Evolutionary conservation across 1,139 yeast genomes (phyloP).

Genomic region (Zygosaccharomyces sapae): DNA sequence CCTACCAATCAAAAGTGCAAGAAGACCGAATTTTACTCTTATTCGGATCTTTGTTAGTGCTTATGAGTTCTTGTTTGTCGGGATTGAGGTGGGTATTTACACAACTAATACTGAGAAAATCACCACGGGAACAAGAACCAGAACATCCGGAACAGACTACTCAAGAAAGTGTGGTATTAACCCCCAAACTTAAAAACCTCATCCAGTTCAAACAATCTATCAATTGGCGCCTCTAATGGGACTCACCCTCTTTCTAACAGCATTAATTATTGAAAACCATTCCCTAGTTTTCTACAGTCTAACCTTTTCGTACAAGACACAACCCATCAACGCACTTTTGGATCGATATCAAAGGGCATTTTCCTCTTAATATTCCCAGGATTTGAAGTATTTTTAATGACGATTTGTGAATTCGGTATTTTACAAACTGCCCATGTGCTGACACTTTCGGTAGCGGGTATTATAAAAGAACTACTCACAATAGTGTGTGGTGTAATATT

Average conservation of each 20-base stretch:
- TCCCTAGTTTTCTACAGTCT: slow-evolving; percentile 26
- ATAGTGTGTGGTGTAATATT: slow-evolving; percentile 65
- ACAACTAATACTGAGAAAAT: slow-evolving; percentile 55
- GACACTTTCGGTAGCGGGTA: slow-evolving; percentile 86
- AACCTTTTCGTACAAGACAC: slow-evolving; percentile 21
- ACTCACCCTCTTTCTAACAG: slow-evolving; percentile 48
- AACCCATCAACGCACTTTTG: slow-evolving; percentile 26
- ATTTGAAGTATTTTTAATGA: slow-evolving; percentile 81
- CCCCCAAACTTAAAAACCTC: slow-evolving; percentile 42
- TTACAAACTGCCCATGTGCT: slow-evolving; percentile 78
- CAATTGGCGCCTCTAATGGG: slow-evolving; percentile 86
- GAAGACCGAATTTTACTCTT: slow-evolving; percentile 31
- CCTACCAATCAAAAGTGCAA: slow-evolving; percentile 27
- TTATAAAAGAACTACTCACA: slow-evolving; percentile 84
- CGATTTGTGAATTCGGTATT: slow-evolving; percentile 80
- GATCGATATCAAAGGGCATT: slow-evolving; percentile 43
- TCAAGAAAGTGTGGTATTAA: slow-evolving; percentile 16
- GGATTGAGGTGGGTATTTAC: slow-evolving; percentile 96
- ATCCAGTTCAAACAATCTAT: slow-evolving; percentile 79
- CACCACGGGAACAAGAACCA: slow-evolving; percentile 3
- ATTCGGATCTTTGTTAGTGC: slow-evolving; percentile 66
- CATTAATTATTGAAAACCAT: slow-evolving; percentile 32
- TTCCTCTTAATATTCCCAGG: slow-evolving; percentile 74
- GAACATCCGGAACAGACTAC: slow-evolving; percentile 3
- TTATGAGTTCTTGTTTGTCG: slow-evolving; percentile 73